Evolutionary conservation across 2,329 filamentous ascomycete species (phyloP).

Genomic region (Herpotrichia juniperi): DNA sequence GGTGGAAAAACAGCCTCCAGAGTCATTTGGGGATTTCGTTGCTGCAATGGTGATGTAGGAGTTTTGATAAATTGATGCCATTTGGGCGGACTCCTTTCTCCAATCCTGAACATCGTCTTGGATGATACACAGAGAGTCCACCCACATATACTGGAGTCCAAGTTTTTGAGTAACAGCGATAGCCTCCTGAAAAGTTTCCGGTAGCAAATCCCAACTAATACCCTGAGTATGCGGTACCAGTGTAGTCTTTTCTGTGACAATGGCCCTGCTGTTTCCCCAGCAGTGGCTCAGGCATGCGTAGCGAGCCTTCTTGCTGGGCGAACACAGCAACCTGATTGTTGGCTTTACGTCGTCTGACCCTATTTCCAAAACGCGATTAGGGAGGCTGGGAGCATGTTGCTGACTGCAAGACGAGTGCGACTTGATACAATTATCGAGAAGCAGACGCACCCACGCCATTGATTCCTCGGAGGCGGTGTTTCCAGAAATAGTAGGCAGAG

Average conservation of each 20-base stretch:
- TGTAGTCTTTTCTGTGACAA: neutral
- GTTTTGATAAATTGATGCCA: slow-evolving; percentile 4
- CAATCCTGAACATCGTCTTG: slow-evolving; percentile 1
- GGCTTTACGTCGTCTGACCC: no score
- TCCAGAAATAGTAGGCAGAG: no score
- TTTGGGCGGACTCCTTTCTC: slow-evolving; percentile 2
- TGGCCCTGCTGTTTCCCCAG: neutral
- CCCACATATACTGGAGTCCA: slow-evolving; percentile 3
- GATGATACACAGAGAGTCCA: no score
- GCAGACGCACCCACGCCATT: no score
- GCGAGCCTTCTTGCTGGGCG: no score
- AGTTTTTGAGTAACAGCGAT: neutral
- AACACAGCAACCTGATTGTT: no score
- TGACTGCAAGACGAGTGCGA: no score
- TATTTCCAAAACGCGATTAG: no score
- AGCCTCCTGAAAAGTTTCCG: slow-evolving; percentile 1
- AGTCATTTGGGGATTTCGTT: slow-evolving; percentile 2
- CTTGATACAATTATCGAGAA: no score
- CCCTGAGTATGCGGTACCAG: neutral
- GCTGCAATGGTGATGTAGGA: slow-evolving; percentile 1
- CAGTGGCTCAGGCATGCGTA: no score
- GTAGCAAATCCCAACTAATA: neutral
- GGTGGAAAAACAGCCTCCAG: neutral
- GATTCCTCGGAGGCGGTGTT: no score
- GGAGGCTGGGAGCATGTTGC: no score